Evolutionary conservation across 345 rosid species (phyloP).

Genomic region (Murraya paniculata): DNA sequence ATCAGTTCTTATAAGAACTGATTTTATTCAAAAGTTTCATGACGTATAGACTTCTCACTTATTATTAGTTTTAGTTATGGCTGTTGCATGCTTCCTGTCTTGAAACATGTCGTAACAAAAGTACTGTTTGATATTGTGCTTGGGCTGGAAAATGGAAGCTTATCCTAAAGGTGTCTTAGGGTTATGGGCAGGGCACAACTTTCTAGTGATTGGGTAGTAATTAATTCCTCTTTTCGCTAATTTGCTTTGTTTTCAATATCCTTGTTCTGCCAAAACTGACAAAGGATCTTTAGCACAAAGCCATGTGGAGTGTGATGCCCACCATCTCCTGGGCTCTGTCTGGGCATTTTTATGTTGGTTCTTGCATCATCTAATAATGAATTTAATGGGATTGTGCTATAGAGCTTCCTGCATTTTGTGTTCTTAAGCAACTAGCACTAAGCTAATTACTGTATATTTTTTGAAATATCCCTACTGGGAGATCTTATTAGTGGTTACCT

Average conservation of each 20-base stretch:
- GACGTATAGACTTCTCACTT: background rate
- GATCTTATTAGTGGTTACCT: background rate
- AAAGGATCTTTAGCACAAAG: background rate
- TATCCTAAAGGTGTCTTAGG: constrained; percentile 28
- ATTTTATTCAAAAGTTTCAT: constrained; percentile 6
- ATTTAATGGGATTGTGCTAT: background rate
- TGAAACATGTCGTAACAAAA: constrained; percentile 24
- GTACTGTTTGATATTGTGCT: constrained; percentile 19
- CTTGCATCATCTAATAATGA: background rate
- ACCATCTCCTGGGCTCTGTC: background rate
- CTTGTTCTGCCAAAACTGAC: constrained; percentile 23
- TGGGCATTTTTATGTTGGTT: background rate
- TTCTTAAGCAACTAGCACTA: background rate
- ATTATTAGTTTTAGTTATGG: background rate
- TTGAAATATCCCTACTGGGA: background rate
- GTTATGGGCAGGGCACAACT: constrained; percentile 35
- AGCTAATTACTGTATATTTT: background rate
- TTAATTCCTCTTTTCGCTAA: constrained; percentile 9
- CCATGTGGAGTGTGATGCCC: constrained; percentile 8
- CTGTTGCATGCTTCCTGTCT: constrained; percentile 33
- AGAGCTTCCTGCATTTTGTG: background rate
- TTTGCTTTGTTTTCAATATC: constrained; percentile 21
- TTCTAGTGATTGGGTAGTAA: constrained; percentile 27
- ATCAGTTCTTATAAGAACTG: background rate
- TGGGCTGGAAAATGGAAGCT: constrained; percentile 24